A percentile compares a stretch with the other conserved stretches of the same genome.
phyloP scores from a whole-genome alignment of 345 rosid species.

The Brassica juncea region DNA sequence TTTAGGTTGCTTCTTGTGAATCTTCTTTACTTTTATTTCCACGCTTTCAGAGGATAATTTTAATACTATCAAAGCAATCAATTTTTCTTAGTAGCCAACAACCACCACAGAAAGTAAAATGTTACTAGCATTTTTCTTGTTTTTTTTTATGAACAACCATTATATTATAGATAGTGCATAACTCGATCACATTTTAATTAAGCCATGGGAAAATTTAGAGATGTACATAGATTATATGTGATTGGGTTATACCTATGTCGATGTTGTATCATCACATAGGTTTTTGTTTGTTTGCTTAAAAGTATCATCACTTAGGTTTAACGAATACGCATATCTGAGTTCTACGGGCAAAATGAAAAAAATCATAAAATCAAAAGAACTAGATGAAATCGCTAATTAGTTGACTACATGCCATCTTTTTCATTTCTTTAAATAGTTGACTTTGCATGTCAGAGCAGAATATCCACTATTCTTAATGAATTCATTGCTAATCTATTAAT shows the following conservation, averaged over 20 bases:
- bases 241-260: neutral
- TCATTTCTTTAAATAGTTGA: slow-evolving; percentile 3
- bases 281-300: neutral
- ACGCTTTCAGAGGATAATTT: slow-evolving; percentile 3
- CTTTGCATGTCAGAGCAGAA: slow-evolving; percentile 33
- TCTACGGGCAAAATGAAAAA: neutral
- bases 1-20: slow-evolving; percentile 33
- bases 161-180: neutral
- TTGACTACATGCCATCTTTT: slow-evolving; percentile 23
- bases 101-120: neutral
- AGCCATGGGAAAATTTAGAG: neutral
- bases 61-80: neutral
- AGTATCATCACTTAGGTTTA: neutral
- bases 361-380: neutral
- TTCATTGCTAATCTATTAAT: slow-evolving; percentile 19
- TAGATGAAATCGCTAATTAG: slow-evolving; percentile 7
- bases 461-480: slow-evolving; percentile 29
- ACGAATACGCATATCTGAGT: neutral
- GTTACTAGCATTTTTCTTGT: neutral
- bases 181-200: neutral
- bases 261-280: neutral
- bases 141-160: neutral
- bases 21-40: slow-evolving; percentile 1
- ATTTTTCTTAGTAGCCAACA: neutral
- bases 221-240: neutral